phyloP scores from a whole-genome alignment of 371 early-diverging fungal species.

The Neoconidiobolus thromboides region DNA sequence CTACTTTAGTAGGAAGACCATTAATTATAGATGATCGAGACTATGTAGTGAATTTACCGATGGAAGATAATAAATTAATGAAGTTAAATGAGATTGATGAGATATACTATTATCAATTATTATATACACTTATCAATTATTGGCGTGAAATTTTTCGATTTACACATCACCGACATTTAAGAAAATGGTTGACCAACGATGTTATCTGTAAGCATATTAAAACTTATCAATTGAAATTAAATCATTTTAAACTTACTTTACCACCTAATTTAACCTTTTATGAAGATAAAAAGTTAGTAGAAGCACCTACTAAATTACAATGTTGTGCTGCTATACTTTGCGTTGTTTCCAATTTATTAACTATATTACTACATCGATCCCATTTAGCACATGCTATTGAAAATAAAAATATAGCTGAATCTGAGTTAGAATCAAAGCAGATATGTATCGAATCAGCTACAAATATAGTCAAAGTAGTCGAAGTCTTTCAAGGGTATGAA shows the following conservation, averaged over 20 bases:
- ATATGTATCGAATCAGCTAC: conserved; percentile 2
- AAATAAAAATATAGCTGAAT: background rate
- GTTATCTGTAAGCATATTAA: background rate
- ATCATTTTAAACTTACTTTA: background rate
- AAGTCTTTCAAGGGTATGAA: background rate
- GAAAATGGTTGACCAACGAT: conserved; percentile 4
- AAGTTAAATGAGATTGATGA: background rate
- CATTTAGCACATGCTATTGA: conserved; percentile 6
- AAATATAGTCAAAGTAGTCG: background rate
- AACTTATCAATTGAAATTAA: background rate
- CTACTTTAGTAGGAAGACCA: conserved; percentile 4
- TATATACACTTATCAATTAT: background rate
- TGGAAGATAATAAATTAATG: background rate
- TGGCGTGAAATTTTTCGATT: conserved; percentile 5
- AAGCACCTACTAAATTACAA: background rate
- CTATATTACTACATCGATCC: conserved; percentile 3
- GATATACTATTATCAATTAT: background rate
- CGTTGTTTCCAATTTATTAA: background rate
- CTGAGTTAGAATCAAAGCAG: background rate
- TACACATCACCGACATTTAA: conserved; percentile 6
- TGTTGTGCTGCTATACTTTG: background rate
- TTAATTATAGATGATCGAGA: conserved; percentile 5
- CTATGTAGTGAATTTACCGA: conserved; percentile 3
- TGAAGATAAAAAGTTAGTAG: too few relatives aligned
- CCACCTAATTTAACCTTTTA: background rate